Base-by-base conservation (phyloP, 345 rosid genomes). In the Diplotaxis tenuifolia region DNA sequence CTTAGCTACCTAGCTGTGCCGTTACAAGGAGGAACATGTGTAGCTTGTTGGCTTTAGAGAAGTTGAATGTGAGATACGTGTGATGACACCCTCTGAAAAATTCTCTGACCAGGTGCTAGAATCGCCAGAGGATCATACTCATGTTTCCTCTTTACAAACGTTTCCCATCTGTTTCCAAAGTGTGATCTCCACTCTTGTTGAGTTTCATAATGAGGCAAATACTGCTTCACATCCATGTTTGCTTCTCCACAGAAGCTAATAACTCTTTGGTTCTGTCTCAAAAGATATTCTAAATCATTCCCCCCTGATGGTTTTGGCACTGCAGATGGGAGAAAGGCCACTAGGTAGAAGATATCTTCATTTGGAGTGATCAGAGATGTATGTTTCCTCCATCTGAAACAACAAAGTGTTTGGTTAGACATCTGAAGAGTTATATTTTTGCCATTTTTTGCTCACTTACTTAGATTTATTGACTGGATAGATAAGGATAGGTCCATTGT, bases 401-500 rank as follows among this genome's bases (percentile, higher is more conserved):
- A n/a, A n/a, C n/a, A n/a, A n/a, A n/a, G n/a, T n/a, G n/a, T n/a
- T n/a, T n/a, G n/a, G n/a, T n/a, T n/a, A n/a, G n/a, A n/a, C n/a
- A n/a, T n/a, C n/a, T n/a, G n/a, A n/a, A n/a, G n/a, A n/a, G n/a
- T n/a, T n/a, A n/a, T n/a, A n/a, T n/a, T n/a, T n/a, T n/a, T n/a
- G n/a, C n/a, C n/a, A n/a, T n/a, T n/a, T n/a, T 40, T 10, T 53
- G 11, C 14, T 47, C 55, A 65, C 76, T 71, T 90, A 92, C 99
- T 79, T 96, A 61, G 95, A 87, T 67, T 90, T 82, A 72, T 89
- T 87, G 78, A 90, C 82, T 9, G 99, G 93, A 79, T 92, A 92
- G 23, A 96, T 86, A 70, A 92, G 96, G 70, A 89, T 85, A 67
- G 96, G 99, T 49, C 99, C 98, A 23, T 92, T 89, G 86, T 74